phyloP scores from a whole-genome alignment of 345 rosid species.

The Viola odorata region DNA sequence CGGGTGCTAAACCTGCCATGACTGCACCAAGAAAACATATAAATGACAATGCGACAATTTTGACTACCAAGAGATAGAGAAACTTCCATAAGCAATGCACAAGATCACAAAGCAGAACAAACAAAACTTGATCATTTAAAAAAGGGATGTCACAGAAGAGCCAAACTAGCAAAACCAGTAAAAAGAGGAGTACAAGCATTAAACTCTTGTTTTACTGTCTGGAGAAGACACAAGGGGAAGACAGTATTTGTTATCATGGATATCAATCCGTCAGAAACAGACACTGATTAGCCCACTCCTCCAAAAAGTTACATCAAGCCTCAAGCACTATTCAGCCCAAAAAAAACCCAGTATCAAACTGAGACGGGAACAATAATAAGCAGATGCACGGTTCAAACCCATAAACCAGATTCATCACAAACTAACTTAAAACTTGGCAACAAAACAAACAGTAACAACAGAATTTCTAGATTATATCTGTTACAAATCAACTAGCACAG shows the following conservation, averaged over 20 bases:
- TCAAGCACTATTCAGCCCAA: too few species aligned
- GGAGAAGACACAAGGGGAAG: slow-evolving; percentile 36
- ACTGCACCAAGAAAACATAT: slow-evolving; percentile 24
- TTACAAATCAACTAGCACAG: not conserved
- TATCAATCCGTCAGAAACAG: slow-evolving; percentile 20
- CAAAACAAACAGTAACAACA: too few species aligned
- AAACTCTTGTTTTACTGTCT: slow-evolving; percentile 35
- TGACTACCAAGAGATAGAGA: not conserved
- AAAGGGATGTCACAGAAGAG: slow-evolving; percentile 42
- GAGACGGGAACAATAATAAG: too few species aligned
- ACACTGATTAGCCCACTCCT: slow-evolving; percentile 32
- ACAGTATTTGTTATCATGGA: slow-evolving; percentile 23
- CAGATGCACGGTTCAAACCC: not conserved
- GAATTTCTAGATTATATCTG: not conserved
- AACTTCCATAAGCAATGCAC: not conserved
- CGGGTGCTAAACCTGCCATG: slow-evolving; percentile 72
- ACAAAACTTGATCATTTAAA: not conserved
- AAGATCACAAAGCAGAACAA: not conserved
- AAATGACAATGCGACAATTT: not conserved
- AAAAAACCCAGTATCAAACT: too few species aligned
- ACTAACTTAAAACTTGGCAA: too few species aligned
- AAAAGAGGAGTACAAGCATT: slow-evolving; percentile 35
- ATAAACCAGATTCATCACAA: not conserved
- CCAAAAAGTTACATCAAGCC: slow-evolving; percentile 14
- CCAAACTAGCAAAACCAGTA: slow-evolving; percentile 50